Base-by-base conservation (phyloP, 2,329 filamentous ascomycete genomes). In the Pyricularia sp. region DNA sequence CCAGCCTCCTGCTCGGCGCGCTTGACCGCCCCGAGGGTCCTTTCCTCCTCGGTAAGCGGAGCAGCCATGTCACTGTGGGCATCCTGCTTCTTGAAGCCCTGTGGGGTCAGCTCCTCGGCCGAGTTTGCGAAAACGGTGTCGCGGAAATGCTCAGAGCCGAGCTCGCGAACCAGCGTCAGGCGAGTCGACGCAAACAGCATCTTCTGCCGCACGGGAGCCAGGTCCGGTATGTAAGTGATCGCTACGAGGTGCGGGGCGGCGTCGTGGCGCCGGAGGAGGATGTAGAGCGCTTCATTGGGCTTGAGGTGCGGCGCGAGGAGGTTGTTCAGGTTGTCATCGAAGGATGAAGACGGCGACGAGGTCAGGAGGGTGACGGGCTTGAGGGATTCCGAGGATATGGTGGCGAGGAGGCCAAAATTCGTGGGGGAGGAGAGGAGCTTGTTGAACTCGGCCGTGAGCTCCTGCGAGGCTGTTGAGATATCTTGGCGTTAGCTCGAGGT, bases 181-280 rank as follows among this genome's bases (percentile, higher is more conserved):
- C 89, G 84, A 31, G 90, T 93, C 28, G 86, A 84, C 6, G 90
- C 90, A 74, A 93, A 93, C 26, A 94, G 83, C 88, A 91, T 94
- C 81, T 94, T 94, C 74, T 91, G 88, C 53, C 90, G 86, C 65
- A 94, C 90, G 31, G 88, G 88, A 53, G 90, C 90, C 0, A 84
- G 73, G 75, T 93, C 89, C 30, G 90, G 91, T 6, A 94, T 86
- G 74, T 92, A 94, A 44, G 89, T 91, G 44, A 93, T 78, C 60
- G 87, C 88, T 30, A 89, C 77, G 68, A 92, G 85, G 68, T 75
- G 76, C n/a, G 82, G 83, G 3, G 78, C 75, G 49, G 75, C 73
- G 63, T 85, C 80, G 73, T 87, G 81, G 65, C 88, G 86, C 62
- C 89, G 88, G 57, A 94, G 84, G 70, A 94, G 83, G 70, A 90